Evolutionary conservation across 75 land plant genomes (phyloP).

Genomic region (Selaginella moellendorffii): DNA sequence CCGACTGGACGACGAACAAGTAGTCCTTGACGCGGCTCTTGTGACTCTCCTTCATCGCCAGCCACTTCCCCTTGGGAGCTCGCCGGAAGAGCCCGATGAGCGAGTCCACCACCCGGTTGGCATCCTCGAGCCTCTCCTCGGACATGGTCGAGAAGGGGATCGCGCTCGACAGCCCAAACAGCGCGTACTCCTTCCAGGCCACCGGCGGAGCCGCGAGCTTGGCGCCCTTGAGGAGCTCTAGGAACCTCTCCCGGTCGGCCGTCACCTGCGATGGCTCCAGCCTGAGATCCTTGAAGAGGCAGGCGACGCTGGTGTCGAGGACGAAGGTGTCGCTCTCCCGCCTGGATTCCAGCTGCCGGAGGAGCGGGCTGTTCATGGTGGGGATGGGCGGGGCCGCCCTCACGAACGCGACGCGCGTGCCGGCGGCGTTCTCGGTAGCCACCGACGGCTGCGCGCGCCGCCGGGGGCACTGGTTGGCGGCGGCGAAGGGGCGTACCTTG

Average conservation of each 20-base stretch:
- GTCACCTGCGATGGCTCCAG: background rate
- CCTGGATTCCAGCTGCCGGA: background rate
- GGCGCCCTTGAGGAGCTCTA: background rate
- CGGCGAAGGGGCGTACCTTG: background rate
- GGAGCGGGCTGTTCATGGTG: background rate
- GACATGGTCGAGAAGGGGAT: background rate
- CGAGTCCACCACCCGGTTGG: background rate
- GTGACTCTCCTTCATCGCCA: background rate
- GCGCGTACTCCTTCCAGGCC: background rate
- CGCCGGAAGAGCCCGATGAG: background rate
- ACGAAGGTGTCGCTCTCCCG: background rate
- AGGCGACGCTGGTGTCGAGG: background rate
- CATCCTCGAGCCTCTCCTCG: background rate
- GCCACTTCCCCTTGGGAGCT: background rate
- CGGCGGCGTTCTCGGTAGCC: background rate
- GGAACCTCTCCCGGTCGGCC: background rate
- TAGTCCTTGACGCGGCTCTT: background rate
- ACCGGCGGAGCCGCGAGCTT: background rate
- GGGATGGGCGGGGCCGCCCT: background rate
- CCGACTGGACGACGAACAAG: background rate
- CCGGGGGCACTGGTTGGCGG: background rate
- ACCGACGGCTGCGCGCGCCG: background rate
- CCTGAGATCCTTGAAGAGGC: background rate
- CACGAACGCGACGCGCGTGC: background rate
- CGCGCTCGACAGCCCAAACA: background rate